Conservation (phyloP, 2,329 filamentous ascomycete species). For the Bertia moriformis region DNA sequence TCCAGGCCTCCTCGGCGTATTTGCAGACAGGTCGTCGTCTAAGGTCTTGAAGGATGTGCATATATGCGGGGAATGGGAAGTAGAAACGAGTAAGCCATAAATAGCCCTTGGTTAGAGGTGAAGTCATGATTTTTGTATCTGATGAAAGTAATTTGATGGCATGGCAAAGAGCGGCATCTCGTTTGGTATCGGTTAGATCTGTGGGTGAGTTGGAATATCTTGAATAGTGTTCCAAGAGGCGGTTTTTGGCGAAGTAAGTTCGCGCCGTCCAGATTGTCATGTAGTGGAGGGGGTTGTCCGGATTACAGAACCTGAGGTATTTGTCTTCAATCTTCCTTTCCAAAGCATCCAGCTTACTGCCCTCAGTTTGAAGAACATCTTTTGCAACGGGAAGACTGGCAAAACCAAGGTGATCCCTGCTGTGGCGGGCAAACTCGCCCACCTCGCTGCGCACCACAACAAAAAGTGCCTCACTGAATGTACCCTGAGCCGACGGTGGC, state of each 20-base stretch:
- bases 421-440: constrained; percentile 20
- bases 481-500: constrained; percentile 11
- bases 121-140: constrained; percentile 5
- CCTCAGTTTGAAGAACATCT: background rate
- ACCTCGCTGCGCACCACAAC: constrained; percentile 20
- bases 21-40: constrained; percentile 4
- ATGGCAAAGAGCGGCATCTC: constrained; percentile 3
- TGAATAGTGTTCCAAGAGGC: constrained; percentile 16
- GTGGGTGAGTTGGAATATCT: background rate
- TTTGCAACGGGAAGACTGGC: constrained; percentile 10
- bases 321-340: constrained; percentile 9
- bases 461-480: constrained; percentile 22
- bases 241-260: constrained; percentile 15
- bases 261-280: constrained; percentile 20
- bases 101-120: constrained; percentile 5
- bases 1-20: constrained; percentile 22
- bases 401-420: constrained; percentile 26
- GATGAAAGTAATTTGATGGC: constrained; percentile 10
- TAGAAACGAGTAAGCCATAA: constrained; percentile 8
- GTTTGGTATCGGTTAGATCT: background rate
- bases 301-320: constrained; percentile 10
- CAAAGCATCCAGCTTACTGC: constrained; percentile 7
- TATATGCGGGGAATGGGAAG: constrained; percentile 8
- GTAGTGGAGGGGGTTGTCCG: constrained; percentile 15
- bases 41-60: constrained; percentile 9